Evolutionary conservation across 345 rosid species (phyloP).

Genomic region (Ailanthus altissimus): DNA sequence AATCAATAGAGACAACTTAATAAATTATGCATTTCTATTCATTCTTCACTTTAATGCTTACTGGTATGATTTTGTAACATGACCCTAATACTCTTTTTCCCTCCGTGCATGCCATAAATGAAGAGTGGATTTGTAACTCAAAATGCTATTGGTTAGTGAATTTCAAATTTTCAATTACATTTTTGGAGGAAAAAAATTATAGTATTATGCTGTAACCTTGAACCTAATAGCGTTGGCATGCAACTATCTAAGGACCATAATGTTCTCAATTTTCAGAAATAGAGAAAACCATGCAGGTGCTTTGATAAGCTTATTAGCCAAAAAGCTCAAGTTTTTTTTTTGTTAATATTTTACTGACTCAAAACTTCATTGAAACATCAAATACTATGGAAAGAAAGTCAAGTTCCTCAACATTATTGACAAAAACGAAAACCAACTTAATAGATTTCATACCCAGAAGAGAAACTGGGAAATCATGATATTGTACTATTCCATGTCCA

Average conservation of each 20-base stretch:
- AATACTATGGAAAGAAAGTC: background rate
- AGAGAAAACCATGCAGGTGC: background rate
- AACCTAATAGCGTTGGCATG: background rate
- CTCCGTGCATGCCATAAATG: background rate
- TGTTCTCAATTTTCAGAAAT: background rate
- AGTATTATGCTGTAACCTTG: background rate
- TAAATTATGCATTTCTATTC: background rate
- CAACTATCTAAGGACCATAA: background rate
- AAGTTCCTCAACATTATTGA: background rate
- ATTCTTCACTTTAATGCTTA: background rate
- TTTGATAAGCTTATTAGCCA: background rate
- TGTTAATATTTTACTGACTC: background rate
- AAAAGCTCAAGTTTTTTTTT: background rate
- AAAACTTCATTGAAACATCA: background rate
- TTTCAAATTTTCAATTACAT: background rate
- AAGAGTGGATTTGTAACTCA: background rate
- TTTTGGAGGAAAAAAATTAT: background rate
- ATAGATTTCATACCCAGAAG: background rate
- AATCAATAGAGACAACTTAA: background rate
- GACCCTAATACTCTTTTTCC: background rate
- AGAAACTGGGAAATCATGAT: background rate
- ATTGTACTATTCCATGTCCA: background rate
- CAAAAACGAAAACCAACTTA: background rate
- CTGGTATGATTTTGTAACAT: background rate
- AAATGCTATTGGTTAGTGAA: background rate